Percentiles rank a stretch among this genome's conserved stretches.
These are phyloP conservation scores for Typha latifolia DNA, from an alignment of 176 grass and related monocot genomes.

Conservation along the genomic window DNA sequence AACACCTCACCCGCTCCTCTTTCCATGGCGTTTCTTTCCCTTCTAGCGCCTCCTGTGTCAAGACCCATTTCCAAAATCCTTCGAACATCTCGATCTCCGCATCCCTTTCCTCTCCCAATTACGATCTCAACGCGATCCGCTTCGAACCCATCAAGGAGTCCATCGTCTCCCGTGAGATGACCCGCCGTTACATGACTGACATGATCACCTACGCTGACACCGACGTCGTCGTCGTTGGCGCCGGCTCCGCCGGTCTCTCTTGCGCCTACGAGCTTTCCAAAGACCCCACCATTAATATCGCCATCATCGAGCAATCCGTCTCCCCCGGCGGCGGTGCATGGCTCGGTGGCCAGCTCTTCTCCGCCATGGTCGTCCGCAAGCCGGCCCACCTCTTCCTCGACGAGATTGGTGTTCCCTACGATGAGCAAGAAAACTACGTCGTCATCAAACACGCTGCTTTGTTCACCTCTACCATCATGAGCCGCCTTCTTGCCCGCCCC, in stretches of 20 bases:
- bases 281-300: conserved; percentile 58
- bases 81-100: conserved; percentile 10
- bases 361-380: conserved; percentile 94
- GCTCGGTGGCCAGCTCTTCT: conserved; percentile 95
- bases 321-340: conserved; percentile 92
- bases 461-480: conserved; percentile 95
- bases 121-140: conserved; percentile 54
- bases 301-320: conserved; percentile 89
- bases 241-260: conserved; percentile 77
- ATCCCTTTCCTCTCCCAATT: conserved; percentile 37
- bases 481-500: conserved; percentile 56
- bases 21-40: conserved; percentile 29
- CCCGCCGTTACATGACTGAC: conserved; percentile 86
- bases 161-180: conserved; percentile 86
- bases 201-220: conserved; percentile 96
- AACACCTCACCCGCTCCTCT: conserved; percentile 23
- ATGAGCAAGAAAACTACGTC: conserved; percentile 79
- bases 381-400: conserved; percentile 89
- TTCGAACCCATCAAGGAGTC: conserved; percentile 91
- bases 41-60: neutral
- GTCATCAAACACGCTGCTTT: conserved; percentile 85
- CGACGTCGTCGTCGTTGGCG: conserved; percentile 79
- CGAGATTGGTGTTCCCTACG: conserved; percentile 62
- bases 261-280: conserved; percentile 97
- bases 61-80: neutral